These are phyloP conservation scores for Cryptococcus sp. DNA, from an alignment of 1,284 basidiomycete genomes.

Conservation along the genomic window DNA sequence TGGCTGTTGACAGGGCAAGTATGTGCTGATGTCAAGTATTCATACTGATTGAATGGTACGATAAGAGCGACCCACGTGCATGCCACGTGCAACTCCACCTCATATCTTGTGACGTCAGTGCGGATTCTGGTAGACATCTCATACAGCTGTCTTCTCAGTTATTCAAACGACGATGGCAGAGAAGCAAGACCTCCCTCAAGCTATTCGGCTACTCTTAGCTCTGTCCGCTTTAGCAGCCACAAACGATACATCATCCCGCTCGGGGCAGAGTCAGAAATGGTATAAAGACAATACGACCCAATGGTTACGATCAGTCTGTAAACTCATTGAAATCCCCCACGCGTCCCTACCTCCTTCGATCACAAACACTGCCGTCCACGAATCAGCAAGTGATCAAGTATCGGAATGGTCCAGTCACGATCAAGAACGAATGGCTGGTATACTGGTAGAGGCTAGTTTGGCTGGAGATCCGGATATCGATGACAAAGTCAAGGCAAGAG, in stretches of 20 bases:
- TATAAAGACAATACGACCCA: constrained; percentile 15
- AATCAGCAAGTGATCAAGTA: constrained; percentile 23
- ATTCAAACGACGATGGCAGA: neutral
- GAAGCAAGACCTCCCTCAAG: constrained; percentile 7
- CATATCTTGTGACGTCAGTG: too few relatives aligned
- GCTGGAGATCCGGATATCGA: constrained; percentile 16
- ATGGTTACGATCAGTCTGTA: constrained; percentile 37
- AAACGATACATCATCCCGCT: constrained; percentile 12
- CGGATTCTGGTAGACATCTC: too few relatives aligned
- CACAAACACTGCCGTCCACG: constrained; percentile 21
- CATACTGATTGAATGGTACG: too few relatives aligned
- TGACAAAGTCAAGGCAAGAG: constrained; percentile 18
- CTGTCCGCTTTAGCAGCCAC: constrained; percentile 33
- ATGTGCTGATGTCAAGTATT: too few relatives aligned
- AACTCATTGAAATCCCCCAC: constrained; percentile 33
- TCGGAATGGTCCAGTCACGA: constrained; percentile 29
- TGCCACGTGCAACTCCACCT: too few relatives aligned
- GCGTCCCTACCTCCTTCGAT: constrained; percentile 30
- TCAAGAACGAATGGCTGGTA: constrained; percentile 21
- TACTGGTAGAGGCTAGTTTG: constrained; percentile 37
- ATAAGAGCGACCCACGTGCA: too few relatives aligned
- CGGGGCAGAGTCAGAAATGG: constrained; percentile 12
- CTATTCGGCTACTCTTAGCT: constrained; percentile 32
- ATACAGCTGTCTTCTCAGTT: too few relatives aligned
- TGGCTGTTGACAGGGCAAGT: too few relatives aligned